A percentile compares a stretch with the other conserved stretches of the same genome.
These are phyloP conservation scores for Schoenoplectus triqueter DNA, from an alignment of 202 grass and related monocot genomes.

Conservation along the genomic window DNA sequence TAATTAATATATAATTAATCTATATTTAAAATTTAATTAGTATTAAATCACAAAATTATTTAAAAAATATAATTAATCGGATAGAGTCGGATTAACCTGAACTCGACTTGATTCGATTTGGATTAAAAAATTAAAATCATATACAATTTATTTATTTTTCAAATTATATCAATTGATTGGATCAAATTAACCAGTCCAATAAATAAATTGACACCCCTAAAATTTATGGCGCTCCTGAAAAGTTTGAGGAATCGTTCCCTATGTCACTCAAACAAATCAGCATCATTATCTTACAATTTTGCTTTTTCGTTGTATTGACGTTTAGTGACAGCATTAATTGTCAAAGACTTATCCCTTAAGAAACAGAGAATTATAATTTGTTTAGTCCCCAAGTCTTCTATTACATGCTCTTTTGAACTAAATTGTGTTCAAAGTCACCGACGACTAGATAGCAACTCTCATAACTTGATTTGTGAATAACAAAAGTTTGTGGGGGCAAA, in stretches of 20 bases:
- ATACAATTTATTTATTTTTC: too few species aligned
- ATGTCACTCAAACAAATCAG: not conserved
- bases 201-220: too few species aligned
- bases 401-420: not conserved
- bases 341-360: not conserved
- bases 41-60: too few species aligned
- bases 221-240: not conserved
- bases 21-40: too few species aligned
- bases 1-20: too few species aligned
- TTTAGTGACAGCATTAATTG: not conserved
- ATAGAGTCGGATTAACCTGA: too few species aligned
- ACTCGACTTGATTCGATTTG: too few species aligned
- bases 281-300: slow-evolving; percentile 10
- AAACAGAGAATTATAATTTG: not conserved
- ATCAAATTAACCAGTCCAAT: too few species aligned
- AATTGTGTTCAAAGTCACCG: not conserved
- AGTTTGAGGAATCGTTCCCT: not conserved
- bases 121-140: too few species aligned
- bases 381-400: not conserved
- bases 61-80: too few species aligned
- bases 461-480: not conserved
- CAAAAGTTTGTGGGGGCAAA: not conserved
- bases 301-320: not conserved
- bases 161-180: too few species aligned
- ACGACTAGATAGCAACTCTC: not conserved